Evolutionary conservation across 768 basidiomycete species (phyloP), one percentile per base, ranked within the genome.

Genomic region (Gelatoporia subvermispora): DNA sequence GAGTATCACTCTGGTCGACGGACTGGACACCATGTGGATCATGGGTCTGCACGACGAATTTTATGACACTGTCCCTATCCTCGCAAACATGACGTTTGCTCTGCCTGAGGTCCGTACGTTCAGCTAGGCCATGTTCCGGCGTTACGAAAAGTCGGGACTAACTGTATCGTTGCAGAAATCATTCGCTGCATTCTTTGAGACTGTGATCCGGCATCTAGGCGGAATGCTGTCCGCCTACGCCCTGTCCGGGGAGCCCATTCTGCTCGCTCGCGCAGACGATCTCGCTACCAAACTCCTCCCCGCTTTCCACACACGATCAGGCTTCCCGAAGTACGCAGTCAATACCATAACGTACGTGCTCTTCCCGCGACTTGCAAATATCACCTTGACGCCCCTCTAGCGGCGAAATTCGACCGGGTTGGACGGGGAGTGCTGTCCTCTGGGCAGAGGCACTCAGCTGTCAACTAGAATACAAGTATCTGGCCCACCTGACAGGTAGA

Each of bases 381-480:
- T 43, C 18, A 16, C 22, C 9, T 15, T 43, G 9, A 43, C 7
- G 7, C 18, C 23, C 15, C 13, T 50, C 57, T 43, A 78, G 80
- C 22, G 74, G 77, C 3, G 51, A 64, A 54, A 60, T 31, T 64
- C 67, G 51, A 15, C 70, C 72, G 0, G 57, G 67, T 0, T 66
- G 68, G 43, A 60, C 72, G 13, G 75, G 73, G 1, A 28, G 41
- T 1, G 40, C 38, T 11, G 59, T 73, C 9, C 65, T 86, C 16
- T 65, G 53, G 55, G 85, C 93, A 0, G 93, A 96, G 65, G 81
- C 88, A 20, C 84, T 82, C 7, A 91, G 79, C 43, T 72, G 88
- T 50, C 91, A 94, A 60, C 65, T 97, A 49, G 94, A 96, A 65
- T 89, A 92, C 65, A 78, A 84, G 52, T 94, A 94, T 56, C 77